Evolutionary conservation across 2,329 filamentous ascomycete species (phyloP).

Genomic region (Botryotinia convoluta): DNA sequence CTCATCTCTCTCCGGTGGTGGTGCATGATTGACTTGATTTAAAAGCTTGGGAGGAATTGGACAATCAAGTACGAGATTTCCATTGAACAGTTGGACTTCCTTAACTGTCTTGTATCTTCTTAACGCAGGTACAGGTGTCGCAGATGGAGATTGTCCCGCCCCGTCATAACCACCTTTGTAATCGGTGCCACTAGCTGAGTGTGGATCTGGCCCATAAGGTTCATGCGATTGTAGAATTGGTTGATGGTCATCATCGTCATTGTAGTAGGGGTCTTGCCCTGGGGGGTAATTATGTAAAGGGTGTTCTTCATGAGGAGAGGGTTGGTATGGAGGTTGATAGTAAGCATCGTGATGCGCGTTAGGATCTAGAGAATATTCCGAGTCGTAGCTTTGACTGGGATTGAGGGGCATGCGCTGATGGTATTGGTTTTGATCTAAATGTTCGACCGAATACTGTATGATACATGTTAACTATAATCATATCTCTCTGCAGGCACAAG

Average conservation of each 20-base stretch:
- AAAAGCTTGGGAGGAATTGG: conserved; percentile 87
- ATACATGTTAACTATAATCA: conserved; percentile 23
- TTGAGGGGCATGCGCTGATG: conserved; percentile 51
- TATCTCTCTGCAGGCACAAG: conserved; percentile 3
- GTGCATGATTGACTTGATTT: conserved; percentile 45
- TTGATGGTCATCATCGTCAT: conserved; percentile 68
- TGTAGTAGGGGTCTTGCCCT: conserved; percentile 29
- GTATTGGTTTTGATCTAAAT: conserved; percentile 63
- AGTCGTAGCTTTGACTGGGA: conserved; percentile 49
- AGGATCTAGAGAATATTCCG: conserved; percentile 74
- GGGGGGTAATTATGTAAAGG: conserved; percentile 30
- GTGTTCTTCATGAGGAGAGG: conserved; percentile 42
- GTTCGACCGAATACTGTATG: conserved; percentile 65
- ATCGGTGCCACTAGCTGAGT: conserved; percentile 41
- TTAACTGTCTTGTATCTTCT: conserved; percentile 98
- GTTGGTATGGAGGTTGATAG: conserved; percentile 79
- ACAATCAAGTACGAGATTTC: conserved; percentile 95
- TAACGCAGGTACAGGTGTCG: conserved; percentile 59
- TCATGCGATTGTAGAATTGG: conserved; percentile 67
- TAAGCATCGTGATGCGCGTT: conserved; percentile 86
- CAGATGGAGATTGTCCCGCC: conserved; percentile 42
- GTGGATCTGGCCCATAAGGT: conserved; percentile 58
- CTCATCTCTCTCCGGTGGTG: conserved; percentile 75
- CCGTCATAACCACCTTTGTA: conserved; percentile 46
- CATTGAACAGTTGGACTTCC: conserved; percentile 94